Evolutionary conservation across 75 land plant species (phyloP).

Genomic region (Cupressus sempervirens): DNA sequence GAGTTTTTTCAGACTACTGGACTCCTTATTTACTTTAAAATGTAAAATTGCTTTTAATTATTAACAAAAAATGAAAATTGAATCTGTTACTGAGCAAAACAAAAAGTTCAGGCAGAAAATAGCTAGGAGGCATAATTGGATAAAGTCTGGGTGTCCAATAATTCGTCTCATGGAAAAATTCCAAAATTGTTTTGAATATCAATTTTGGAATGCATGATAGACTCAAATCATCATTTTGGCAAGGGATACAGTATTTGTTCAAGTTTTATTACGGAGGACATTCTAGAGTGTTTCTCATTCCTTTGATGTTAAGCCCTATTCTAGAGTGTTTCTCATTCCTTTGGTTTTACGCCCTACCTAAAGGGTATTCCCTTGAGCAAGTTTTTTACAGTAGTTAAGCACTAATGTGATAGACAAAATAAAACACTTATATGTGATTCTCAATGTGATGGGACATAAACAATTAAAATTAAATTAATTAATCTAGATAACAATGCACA

Average conservation of each 20-base stretch:
- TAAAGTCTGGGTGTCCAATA: too few relatives aligned
- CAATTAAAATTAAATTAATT: background rate
- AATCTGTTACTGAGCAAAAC: too few relatives aligned
- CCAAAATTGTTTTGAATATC: background rate
- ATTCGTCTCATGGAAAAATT: background rate
- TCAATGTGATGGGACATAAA: background rate
- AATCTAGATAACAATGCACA: background rate
- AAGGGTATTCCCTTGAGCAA: background rate
- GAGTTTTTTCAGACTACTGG: too few relatives aligned
- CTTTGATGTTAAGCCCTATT: background rate
- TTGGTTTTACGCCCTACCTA: background rate
- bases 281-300: background rate
- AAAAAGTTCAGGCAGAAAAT: background rate
- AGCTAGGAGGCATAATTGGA: too few relatives aligned
- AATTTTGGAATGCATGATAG: background rate
- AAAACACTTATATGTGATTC: background rate
- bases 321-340: background rate
- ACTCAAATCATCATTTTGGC: background rate
- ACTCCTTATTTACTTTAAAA: too few relatives aligned
- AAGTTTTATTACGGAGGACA: background rate
- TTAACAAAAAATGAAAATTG: too few relatives aligned
- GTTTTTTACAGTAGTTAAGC: background rate
- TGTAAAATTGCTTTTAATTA: too few relatives aligned
- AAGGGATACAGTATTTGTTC: background rate
- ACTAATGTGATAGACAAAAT: background rate